These are phyloP conservation scores for Vitis labrusca DNA, from an alignment of 164 flowering plant species.

Conservation along the genomic window DNA sequence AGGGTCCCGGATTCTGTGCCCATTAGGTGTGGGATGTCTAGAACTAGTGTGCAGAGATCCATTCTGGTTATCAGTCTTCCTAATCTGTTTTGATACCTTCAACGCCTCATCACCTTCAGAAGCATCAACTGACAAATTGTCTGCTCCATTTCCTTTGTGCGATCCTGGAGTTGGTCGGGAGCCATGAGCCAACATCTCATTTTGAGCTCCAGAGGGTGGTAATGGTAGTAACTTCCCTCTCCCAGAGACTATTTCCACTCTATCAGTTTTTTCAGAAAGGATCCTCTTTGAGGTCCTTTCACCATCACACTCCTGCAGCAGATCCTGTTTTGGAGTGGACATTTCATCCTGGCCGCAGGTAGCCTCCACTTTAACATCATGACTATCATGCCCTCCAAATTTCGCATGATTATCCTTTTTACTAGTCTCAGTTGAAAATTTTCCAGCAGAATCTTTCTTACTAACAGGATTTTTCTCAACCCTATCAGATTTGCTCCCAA, in stretches of 20 bases:
- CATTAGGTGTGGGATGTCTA: conserved; percentile 46
- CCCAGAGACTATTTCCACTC: conserved; percentile 26
- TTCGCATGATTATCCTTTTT: conserved; percentile 35
- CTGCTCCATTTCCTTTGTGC: conserved; percentile 41
- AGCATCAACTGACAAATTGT: conserved; percentile 28
- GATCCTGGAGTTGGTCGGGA: conserved; percentile 25
- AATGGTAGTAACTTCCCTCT: conserved; percentile 36
- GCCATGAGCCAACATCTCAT: conserved; percentile 23
- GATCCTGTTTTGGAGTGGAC: conserved; percentile 22
- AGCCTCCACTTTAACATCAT: conserved; percentile 32
- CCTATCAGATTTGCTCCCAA: conserved; percentile 27
- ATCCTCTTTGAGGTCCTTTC: conserved; percentile 39
- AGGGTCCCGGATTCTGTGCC: conserved; percentile 38
- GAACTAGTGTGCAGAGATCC: conserved; percentile 28
- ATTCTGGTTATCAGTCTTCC: conserved; percentile 45
- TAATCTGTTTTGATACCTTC: conserved; percentile 38
- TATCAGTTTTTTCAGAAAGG: conserved; percentile 37
- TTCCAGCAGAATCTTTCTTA: conserved; percentile 45
- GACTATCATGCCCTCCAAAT: conserved; percentile 25
- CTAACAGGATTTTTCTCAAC: conserved; percentile 29
- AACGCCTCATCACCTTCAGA: conserved; percentile 32
- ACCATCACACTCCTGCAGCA: conserved; percentile 24
- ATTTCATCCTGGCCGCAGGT: conserved; percentile 27
- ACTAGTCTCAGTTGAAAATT: conserved; percentile 31
- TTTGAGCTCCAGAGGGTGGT: conserved; percentile 39